Evolutionary conservation across 805 yeast genomes (phyloP).

Genomic region (Suhomyces prunicola): DNA sequence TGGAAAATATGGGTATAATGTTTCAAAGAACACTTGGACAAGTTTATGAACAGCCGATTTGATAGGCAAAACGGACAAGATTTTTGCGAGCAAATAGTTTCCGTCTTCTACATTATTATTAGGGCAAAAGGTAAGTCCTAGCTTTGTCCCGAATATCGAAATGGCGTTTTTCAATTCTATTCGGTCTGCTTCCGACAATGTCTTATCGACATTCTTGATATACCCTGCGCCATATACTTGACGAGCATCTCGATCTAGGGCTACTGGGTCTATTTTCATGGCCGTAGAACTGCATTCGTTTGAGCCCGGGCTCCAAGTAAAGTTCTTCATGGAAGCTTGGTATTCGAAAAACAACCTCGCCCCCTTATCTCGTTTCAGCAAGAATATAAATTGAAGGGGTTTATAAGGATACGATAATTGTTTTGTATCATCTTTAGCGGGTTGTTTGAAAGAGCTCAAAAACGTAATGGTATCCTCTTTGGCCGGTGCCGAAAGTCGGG

Average conservation of each 20-base stretch:
- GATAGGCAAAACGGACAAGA: constrained; percentile 11
- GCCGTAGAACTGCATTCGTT: not conserved
- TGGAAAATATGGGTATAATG: constrained; percentile 24
- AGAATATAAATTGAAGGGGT: not conserved
- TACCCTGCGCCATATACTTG: not conserved
- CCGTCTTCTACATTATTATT: not conserved
- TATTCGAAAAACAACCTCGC: constrained; percentile 5
- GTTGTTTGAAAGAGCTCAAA: not conserved
- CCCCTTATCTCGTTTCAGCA: constrained; percentile 8
- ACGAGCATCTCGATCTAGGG: not conserved
- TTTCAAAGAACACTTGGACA: constrained; percentile 17
- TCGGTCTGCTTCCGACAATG: constrained; percentile 4
- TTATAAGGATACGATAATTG: not conserved
- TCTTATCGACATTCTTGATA: constrained; percentile 6
- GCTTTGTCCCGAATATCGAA: constrained; percentile 1
- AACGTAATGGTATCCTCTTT: not conserved
- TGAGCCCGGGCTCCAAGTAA: too few relatives aligned
- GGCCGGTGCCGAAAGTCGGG: not conserved
- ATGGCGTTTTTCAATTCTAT: constrained; percentile 5
- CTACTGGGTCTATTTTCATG: not conserved
- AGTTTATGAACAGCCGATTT: constrained; percentile 8
- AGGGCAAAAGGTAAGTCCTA: not conserved
- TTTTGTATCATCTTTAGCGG: not conserved
- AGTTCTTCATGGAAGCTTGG: constrained; percentile 9
- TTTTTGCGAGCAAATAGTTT: constrained; percentile 1